Conservation (phyloP, 2,329 filamentous ascomycete species). For the Nemania sp. region DNA sequence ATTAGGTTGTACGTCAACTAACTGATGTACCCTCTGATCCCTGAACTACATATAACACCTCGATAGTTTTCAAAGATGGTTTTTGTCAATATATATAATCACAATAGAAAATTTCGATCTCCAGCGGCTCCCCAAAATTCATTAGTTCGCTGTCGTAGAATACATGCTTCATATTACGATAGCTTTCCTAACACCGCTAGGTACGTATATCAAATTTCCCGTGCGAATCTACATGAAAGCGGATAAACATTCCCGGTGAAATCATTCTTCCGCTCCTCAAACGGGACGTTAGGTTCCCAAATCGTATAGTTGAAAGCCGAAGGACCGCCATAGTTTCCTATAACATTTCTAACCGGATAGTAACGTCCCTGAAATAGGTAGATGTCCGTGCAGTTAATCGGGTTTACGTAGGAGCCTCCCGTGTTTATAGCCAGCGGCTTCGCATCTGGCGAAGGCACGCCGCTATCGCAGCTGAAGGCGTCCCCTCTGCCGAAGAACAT, state of each 20-base stretch:
- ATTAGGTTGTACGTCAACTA: too few relatives aligned
- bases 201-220: background rate
- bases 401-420: conserved; percentile 2
- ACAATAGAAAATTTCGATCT: too few relatives aligned
- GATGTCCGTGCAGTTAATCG: conserved; percentile 16
- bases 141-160: too few relatives aligned
- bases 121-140: too few relatives aligned
- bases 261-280: conserved; percentile 8
- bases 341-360: conserved; percentile 10
- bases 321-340: conserved; percentile 11
- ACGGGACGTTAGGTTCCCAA: conserved; percentile 22
- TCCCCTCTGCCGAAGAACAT: conserved; percentile 14
- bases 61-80: too few relatives aligned
- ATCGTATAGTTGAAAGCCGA: conserved; percentile 20
- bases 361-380: conserved; percentile 5
- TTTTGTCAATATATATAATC: too few relatives aligned
- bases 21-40: too few relatives aligned
- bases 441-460: conserved; percentile 2
- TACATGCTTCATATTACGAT: too few relatives aligned
- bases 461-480: conserved; percentile 19
- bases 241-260: conserved; percentile 16
- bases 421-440: conserved; percentile 1
- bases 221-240: conserved; percentile 10
- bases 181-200: background rate
- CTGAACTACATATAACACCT: too few relatives aligned